Evolutionary conservation across 1,284 basidiomycete genomes (phyloP), one percentile per base, ranked within the genome.

Genomic region (Ganoderma sp.): DNA sequence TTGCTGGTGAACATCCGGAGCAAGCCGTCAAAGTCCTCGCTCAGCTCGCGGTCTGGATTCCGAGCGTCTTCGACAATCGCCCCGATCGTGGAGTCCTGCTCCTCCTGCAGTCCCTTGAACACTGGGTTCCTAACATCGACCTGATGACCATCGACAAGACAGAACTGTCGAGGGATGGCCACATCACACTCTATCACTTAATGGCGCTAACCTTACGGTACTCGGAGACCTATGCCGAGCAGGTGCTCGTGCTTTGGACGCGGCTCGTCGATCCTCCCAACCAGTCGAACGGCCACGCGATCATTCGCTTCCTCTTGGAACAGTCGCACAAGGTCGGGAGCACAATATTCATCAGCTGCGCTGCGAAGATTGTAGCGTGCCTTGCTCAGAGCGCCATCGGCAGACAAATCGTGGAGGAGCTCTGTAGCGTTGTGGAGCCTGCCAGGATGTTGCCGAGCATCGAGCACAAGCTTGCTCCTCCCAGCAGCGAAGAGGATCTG

Each of bases 271-370:
- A 92, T 64, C 81, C 87, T 3, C 87, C 91, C 17, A 85, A 91
- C 74, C 84, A 89, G 66, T 83, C 85, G 17, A 96, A 96, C 73
- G 93, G 92, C 0, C 91, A 91, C 69, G 93, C 93, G 0, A 85
- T 96, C 25, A 84, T 94, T 65, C 88, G 91, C 58, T 98, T 96
- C 79, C 81, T 98, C 3, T 85, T 98, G 57, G 94, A 96, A 72
- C 94, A 98, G 75, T 93, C 94, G 0, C 90, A 93, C 66, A 93
- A 92, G 79, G 90, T 96, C 56, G 90, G 93, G 39, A 95, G 88
- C 72, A 85, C 87, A 4, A 86, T 90, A 12, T 97, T 95, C 77
- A 87, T 97, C 67, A 84, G 83, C 61, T 93, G 94, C 75, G 93
- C 94, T 1, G 89, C 93, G 62, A 91, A 91, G 71, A 90, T 97